These are phyloP conservation scores for Aspergillus texensis DNA, from an alignment of 2,329 filamentous ascomycete species.

Conservation along the genomic window DNA sequence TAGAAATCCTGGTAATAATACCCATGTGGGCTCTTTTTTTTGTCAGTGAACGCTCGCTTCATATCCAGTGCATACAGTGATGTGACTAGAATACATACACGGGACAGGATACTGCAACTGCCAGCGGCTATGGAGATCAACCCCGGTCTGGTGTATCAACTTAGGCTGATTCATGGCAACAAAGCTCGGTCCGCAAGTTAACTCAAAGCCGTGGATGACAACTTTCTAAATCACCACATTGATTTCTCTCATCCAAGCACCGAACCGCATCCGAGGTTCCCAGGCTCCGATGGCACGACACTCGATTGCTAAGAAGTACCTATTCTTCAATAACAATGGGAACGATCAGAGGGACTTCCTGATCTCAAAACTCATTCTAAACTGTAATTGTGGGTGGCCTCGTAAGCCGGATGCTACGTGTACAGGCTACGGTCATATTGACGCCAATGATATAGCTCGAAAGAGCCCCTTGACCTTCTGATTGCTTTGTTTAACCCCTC, in stretches of 20 bases:
- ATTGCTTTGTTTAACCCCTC: constrained; percentile 10
- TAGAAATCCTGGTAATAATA: neutral
- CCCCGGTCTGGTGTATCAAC: neutral
- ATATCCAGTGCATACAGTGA: neutral
- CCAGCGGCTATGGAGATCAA: neutral
- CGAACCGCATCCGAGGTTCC: neutral
- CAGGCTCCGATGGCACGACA: neutral
- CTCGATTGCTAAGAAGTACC: neutral
- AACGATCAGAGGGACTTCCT: neutral
- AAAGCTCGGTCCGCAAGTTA: neutral
- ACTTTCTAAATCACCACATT: neutral
- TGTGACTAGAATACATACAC: neutral
- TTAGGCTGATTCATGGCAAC: neutral
- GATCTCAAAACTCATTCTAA: neutral
- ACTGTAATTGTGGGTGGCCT: neutral
- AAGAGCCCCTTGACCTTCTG: neutral
- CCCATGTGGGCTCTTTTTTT: neutral
- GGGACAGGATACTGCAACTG: neutral
- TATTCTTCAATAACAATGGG: neutral
- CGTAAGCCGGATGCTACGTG: constrained; percentile 11
- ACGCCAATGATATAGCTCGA: constrained; percentile 4
- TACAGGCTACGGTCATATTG: neutral
- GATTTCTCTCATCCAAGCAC: neutral
- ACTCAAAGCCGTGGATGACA: neutral
- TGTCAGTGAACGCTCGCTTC: neutral